Evolutionary conservation across 75 land plant genomes (phyloP), one percentile per base, ranked within the genome.

Genomic region (Pinus tabuliformis): DNA sequence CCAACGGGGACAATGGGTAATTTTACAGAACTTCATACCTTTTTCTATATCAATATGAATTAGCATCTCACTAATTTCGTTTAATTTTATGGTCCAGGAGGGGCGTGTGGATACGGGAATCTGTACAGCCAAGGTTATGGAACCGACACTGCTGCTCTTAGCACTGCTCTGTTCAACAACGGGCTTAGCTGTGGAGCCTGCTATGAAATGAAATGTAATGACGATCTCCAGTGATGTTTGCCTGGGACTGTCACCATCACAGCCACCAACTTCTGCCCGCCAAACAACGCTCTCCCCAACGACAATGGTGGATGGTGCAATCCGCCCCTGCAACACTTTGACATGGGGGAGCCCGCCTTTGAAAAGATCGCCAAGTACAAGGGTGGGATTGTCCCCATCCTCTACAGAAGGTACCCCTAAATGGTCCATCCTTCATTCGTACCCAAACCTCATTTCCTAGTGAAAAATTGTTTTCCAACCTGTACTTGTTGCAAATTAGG

Each of bases 81-180:
- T 9, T 0, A 49, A 9, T 49, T 9, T 49, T 49, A 8, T 9
- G 54, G 2, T 9, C 14, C 42, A 65, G 70, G 70, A 11, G 70
- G 70, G 17, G 70, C 70, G 1, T 65, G 70, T 36, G 70, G 70
- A 6, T 80, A 80, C 39, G 81, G 81, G 0, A 75, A 80, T 22
- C 42, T 80, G 6, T 80, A 75, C 72, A 64, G 26, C 54, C 60
- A 75, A 28, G 81, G 78, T 20, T 80, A 80, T 36, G 81, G 81
- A 20, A 60, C 42, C 33, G 16, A 54, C 33, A 75, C 74, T 0
- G 63, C 75, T 3, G 83, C 75, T 49, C 49, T 56, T 54, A 73
- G 74, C 57, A 73, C 74, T 16, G 57, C 74, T 54, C 16, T 73
- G 17, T 73, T 73, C 74, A 73, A 73, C 26, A 49, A 49, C 16